phyloP scores from a whole-genome alignment of 2,329 filamentous ascomycete genomes.

The Aspergillaceae sp. region DNA sequence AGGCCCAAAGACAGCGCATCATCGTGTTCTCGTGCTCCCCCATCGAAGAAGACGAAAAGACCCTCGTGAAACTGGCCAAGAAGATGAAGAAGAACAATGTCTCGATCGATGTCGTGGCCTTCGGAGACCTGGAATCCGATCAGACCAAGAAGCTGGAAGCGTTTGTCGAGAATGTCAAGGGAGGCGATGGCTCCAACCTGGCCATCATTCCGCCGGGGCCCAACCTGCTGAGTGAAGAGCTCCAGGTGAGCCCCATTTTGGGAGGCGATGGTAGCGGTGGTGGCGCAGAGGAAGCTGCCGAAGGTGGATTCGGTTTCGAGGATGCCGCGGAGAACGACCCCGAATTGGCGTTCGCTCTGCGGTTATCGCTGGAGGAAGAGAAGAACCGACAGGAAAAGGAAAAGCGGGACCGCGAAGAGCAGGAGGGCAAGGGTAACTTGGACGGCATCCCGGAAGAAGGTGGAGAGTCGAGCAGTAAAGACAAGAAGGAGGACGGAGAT shows the following conservation, averaged over 20 bases:
- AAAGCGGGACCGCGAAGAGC: slow-evolving; percentile 64
- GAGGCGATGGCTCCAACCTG: slow-evolving; percentile 81
- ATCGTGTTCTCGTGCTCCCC: slow-evolving; percentile 95
- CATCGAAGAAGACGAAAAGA: slow-evolving; percentile 80
- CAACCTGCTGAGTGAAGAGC: slow-evolving; percentile 84
- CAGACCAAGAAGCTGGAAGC: slow-evolving; percentile 81
- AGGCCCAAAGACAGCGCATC: slow-evolving; percentile 91
- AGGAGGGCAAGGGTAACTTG: slow-evolving; percentile 64
- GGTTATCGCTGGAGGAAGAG: slow-evolving; percentile 98
- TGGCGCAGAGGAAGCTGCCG: slow-evolving; percentile 46
- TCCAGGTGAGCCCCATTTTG: slow-evolving; percentile 81
- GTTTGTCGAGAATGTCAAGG: slow-evolving; percentile 90
- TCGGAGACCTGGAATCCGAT: slow-evolving; percentile 86
- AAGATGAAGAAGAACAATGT: slow-evolving; percentile 99
- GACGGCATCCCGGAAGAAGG: slow-evolving; percentile 75
- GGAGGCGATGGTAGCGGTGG: slow-evolving; percentile 66
- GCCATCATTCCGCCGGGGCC: slow-evolving; percentile 84
- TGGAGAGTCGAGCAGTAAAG: slow-evolving; percentile 55
- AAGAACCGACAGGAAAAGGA: slow-evolving; percentile 86
- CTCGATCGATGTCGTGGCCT: slow-evolving; percentile 87
- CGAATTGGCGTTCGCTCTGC: slow-evolving; percentile 83
- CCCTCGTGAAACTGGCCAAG: slow-evolving; percentile 79
- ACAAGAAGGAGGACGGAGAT: slow-evolving; percentile 53
- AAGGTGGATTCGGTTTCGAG: slow-evolving; percentile 60
- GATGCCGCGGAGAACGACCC: slow-evolving; percentile 80